phyloP scores from a whole-genome alignment of 169 alveolate genomes.

The Plasmodium gaboni region DNA sequence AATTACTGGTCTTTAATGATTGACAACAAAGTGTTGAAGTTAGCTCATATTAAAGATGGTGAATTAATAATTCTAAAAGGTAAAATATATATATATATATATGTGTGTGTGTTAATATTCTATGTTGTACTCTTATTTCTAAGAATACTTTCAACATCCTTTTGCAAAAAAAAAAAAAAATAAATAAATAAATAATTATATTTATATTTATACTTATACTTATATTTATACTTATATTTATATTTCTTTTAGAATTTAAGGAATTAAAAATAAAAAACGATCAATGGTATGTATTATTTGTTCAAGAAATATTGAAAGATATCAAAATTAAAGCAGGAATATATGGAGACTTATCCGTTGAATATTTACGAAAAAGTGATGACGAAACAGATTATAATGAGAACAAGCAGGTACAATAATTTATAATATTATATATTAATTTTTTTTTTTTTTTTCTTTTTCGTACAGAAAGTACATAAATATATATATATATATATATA shows the following conservation, averaged over 20 bases:
- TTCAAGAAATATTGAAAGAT: constrained; percentile 68
- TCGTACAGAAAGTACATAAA: background rate
- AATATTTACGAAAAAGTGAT: constrained; percentile 39
- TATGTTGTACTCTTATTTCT: too few species aligned
- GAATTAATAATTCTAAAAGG: constrained; percentile 56
- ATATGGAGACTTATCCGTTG: constrained; percentile 68
- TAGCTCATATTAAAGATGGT: constrained; percentile 44
- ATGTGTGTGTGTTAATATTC: too few species aligned
- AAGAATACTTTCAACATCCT: background rate
- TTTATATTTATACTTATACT: background rate
- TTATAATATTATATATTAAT: background rate
- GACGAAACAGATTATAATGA: constrained; percentile 52
- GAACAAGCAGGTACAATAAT: constrained; percentile 34
- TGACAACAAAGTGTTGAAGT: constrained; percentile 47
- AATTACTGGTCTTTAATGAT: constrained; percentile 65
- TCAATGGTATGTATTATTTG: constrained; percentile 60
- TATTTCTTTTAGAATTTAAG: constrained; percentile 22
- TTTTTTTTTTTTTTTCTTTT: background rate
- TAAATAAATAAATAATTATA: background rate
- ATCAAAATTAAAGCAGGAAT: constrained; percentile 55
- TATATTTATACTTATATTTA: background rate
- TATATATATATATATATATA: background rate
- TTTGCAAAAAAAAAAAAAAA: background rate
- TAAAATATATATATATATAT: background rate
- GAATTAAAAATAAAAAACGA: constrained; percentile 35